A percentile compares a stretch with the other conserved stretches of the same genome.
Evolutionary conservation across 164 flowering plant species (phyloP).

Genomic region (Chloranthus sessilifolius): DNA sequence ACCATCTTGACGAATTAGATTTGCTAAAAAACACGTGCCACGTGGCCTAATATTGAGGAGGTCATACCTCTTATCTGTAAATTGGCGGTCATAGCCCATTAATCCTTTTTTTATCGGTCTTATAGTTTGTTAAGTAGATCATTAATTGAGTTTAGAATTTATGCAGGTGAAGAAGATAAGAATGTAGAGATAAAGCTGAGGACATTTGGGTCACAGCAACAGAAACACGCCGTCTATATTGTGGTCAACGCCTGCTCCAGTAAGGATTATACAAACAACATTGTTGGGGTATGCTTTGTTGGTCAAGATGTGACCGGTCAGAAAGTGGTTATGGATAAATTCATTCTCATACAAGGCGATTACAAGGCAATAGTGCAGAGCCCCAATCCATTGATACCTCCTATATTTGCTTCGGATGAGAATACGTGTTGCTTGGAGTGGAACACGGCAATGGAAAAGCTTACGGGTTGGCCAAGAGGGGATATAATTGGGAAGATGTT

Average conservation of each 20-base stretch:
- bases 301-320: slow-evolving; percentile 96
- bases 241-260: slow-evolving; percentile 97
- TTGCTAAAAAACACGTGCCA: too few species aligned
- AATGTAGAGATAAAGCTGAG: slow-evolving; percentile 84
- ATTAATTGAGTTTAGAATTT: slow-evolving; percentile 13
- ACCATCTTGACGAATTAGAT: too few species aligned
- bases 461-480: slow-evolving; percentile 77
- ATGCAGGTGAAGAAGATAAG: slow-evolving; percentile 95
- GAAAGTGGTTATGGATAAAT: slow-evolving; percentile 91
- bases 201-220: slow-evolving; percentile 57
- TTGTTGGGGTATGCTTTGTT: slow-evolving; percentile 95
- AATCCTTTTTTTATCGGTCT: too few species aligned
- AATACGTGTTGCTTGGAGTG: slow-evolving; percentile 94
- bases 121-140: too few species aligned
- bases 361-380: slow-evolving; percentile 92
- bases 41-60: too few species aligned
- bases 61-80: too few species aligned
- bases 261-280: slow-evolving; percentile 66
- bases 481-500: slow-evolving; percentile 76
- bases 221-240: slow-evolving; percentile 54
- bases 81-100: too few species aligned
- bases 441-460: slow-evolving; percentile 95
- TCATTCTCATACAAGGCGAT: slow-evolving; percentile 89
- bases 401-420: slow-evolving; percentile 96
- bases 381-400: slow-evolving; percentile 91